Percentiles rank a stretch among this genome's conserved stretches.
phyloP scores from a whole-genome alignment of 129 eudicot genomes.

The Artemisia annua region DNA sequence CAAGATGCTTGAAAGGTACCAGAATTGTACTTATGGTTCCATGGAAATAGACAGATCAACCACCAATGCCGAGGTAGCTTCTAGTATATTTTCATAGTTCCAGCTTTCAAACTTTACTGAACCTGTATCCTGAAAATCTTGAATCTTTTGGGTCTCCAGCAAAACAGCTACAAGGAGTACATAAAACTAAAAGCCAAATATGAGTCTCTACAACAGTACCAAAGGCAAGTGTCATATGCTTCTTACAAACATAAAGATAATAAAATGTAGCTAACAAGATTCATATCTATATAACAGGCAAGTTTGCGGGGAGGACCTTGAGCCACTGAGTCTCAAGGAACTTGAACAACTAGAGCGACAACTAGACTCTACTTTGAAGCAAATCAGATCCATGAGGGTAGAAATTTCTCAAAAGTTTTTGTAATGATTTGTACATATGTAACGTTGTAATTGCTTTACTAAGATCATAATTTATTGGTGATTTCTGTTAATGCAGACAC shows the following conservation, averaged over 20 bases:
- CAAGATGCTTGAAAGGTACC: conserved; percentile 90
- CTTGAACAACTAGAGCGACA: conserved; percentile 89
- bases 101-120: neutral
- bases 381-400: conserved; percentile 84
- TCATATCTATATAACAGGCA: conserved; percentile 43
- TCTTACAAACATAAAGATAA: neutral
- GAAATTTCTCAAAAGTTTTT: neutral
- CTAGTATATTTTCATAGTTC: neutral
- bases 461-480: neutral
- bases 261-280: neutral
- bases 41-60: conserved; percentile 61
- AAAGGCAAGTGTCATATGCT: conserved; percentile 50
- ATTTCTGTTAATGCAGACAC: conserved; percentile 56
- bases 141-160: conserved; percentile 25
- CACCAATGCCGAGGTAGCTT: conserved; percentile 66
- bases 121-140: neutral
- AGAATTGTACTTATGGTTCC: conserved; percentile 78
- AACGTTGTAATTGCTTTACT: neutral
- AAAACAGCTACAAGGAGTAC: conserved; percentile 84
- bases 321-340: conserved; percentile 75
- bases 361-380: conserved; percentile 73
- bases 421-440: neutral
- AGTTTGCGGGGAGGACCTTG: conserved; percentile 85
- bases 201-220: conserved; percentile 82
- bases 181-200: conserved; percentile 67